These are phyloP conservation scores for Wickerhamiella nectarea DNA, from an alignment of 805 yeast species.

Conservation along the genomic window DNA sequence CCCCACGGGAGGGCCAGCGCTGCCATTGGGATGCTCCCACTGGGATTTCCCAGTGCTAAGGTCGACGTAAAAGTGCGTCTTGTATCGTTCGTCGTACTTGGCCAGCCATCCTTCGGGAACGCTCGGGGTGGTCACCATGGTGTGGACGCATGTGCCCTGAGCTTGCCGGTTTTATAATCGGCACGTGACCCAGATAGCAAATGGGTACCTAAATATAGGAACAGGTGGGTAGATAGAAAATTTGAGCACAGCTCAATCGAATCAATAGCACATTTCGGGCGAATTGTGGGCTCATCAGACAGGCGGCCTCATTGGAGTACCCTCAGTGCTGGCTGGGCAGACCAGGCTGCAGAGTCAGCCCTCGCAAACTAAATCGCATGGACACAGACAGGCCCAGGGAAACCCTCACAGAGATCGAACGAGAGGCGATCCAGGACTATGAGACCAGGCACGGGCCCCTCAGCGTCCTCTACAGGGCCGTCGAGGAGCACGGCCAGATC, in stretches of 20 bases:
- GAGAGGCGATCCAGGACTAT: slow-evolving; percentile 71
- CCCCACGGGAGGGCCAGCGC: slow-evolving; percentile 4
- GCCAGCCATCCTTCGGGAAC: slow-evolving; percentile 28
- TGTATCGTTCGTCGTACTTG: slow-evolving; percentile 29
- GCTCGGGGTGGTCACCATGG: slow-evolving; percentile 11
- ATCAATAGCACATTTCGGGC: too few species aligned
- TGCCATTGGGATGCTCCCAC: slow-evolving; percentile 65
- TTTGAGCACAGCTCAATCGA: too few species aligned
- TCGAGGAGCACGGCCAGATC: slow-evolving; percentile 58
- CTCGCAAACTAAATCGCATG: neutral
- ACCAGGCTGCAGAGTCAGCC: neutral
- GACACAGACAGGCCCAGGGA: slow-evolving; percentile 52
- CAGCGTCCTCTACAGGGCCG: slow-evolving; percentile 73
- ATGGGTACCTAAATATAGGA: too few species aligned
- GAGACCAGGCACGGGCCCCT: slow-evolving; percentile 87
- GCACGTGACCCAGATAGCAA: too few species aligned
- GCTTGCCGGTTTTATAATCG: neutral
- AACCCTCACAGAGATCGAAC: slow-evolving; percentile 68
- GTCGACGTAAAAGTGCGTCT: slow-evolving; percentile 75
- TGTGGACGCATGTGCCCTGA: too few species aligned
- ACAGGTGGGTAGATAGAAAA: too few species aligned
- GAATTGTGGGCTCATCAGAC: too few species aligned
- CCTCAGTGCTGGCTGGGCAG: too few species aligned
- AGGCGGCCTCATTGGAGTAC: too few species aligned
- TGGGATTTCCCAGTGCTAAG: slow-evolving; percentile 60